A percentile compares a stretch with the other conserved stretches of the same genome.
These are phyloP conservation scores for Crataegus laevigata DNA, from an alignment of 306 rosid species.

Conservation along the genomic window DNA sequence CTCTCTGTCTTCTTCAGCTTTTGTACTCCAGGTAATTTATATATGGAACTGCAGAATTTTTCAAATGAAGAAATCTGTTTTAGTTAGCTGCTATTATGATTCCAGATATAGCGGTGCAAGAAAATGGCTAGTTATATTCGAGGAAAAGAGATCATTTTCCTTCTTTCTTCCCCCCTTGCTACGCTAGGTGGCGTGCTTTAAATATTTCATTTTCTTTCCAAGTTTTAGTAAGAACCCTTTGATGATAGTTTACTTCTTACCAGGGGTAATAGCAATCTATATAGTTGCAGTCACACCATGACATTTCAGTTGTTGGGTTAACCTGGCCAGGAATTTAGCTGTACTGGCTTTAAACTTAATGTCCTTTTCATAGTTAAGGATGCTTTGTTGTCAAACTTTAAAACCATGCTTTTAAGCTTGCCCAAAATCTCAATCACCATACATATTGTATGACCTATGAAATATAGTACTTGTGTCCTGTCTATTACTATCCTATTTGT, in stretches of 20 bases:
- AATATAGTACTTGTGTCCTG: neutral
- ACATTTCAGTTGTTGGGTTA: neutral
- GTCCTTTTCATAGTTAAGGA: neutral
- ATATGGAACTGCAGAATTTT: neutral
- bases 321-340: neutral
- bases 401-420: neutral
- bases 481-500: neutral
- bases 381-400: neutral
- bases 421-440: neutral
- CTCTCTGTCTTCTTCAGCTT: conserved; percentile 94
- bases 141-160: neutral
- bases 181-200: neutral
- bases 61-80: neutral
- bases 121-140: neutral
- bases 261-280: neutral
- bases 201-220: neutral
- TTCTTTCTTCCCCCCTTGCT: neutral
- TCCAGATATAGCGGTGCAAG: neutral
- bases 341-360: neutral
- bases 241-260: neutral
- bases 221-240: neutral
- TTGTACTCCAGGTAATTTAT: conserved; percentile 85
- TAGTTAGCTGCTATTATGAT: neutral
- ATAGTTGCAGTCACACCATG: neutral
- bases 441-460: neutral